Percentiles rank a stretch among this genome's conserved stretches.
These are phyloP conservation scores for Drechslera avenae DNA, from an alignment of 2,329 filamentous ascomycete species.

Conservation along the genomic window DNA sequence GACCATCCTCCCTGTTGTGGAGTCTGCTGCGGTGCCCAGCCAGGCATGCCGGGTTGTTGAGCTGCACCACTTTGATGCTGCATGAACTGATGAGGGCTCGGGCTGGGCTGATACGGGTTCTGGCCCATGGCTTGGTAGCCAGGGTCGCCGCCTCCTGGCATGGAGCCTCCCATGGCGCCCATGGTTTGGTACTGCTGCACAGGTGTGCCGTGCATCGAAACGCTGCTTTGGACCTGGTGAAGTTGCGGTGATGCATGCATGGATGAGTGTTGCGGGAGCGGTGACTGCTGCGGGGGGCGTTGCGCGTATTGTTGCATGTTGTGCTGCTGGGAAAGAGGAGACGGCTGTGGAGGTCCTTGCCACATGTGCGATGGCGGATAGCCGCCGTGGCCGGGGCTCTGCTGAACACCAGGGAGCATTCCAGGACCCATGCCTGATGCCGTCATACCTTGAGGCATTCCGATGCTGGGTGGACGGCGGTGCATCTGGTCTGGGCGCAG, in stretches of 20 bases:
- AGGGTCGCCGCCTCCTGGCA: constrained; percentile 33
- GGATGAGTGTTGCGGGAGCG: constrained; percentile 55
- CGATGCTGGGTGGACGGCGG: constrained; percentile 65
- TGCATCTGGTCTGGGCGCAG: constrained; percentile 67
- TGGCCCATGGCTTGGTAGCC: constrained; percentile 55
- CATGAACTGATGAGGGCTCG: constrained; percentile 55
- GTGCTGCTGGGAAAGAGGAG: constrained; percentile 54
- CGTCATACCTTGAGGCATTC: constrained; percentile 13
- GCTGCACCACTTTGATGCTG: constrained; percentile 50
- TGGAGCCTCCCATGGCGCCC: constrained; percentile 49
- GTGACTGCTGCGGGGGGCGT: constrained; percentile 49
- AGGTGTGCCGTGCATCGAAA: constrained; percentile 51
- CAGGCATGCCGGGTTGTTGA: constrained; percentile 59
- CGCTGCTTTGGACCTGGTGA: constrained; percentile 51
- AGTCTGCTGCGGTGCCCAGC: constrained; percentile 54
- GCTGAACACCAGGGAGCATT: constrained; percentile 49
- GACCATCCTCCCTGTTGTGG: constrained; percentile 50
- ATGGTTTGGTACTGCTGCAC: constrained; percentile 54
- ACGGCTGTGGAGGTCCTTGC: constrained; percentile 56
- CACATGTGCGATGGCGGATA: constrained; percentile 57
- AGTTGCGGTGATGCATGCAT: constrained; percentile 58
- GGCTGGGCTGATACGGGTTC: constrained; percentile 56
- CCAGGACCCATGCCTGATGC: constrained; percentile 43
- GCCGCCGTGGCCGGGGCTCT: constrained; percentile 51
- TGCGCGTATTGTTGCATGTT: constrained; percentile 54